Percentiles rank a stretch among this genome's conserved stretches.
These are phyloP conservation scores for Exophiala bonariae DNA, from an alignment of 2,329 filamentous ascomycete genomes.

Conservation along the genomic window DNA sequence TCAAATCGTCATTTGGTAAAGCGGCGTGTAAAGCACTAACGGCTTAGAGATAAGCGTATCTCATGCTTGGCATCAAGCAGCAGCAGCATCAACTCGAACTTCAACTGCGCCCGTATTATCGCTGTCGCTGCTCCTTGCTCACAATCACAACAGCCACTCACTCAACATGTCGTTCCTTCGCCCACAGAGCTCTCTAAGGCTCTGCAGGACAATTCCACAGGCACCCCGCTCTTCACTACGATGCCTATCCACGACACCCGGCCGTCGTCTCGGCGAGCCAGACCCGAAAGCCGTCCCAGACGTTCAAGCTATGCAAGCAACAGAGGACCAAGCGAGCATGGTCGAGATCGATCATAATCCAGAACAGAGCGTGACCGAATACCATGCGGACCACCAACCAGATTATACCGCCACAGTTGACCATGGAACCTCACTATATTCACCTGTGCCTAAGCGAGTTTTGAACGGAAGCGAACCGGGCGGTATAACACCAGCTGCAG, in stretches of 20 bases:
- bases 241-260: slow-evolving; percentile 56
- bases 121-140: neutral
- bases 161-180: slow-evolving; percentile 67
- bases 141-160: neutral
- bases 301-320: slow-evolving; percentile 40
- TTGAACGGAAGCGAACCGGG: slow-evolving; percentile 87
- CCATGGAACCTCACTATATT: slow-evolving; percentile 87
- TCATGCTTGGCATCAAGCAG: too few species aligned
- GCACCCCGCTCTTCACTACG: slow-evolving; percentile 33
- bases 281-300: slow-evolving; percentile 45
- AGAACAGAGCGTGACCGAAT: slow-evolving; percentile 49
- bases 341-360: slow-evolving; percentile 38
- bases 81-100: too few species aligned
- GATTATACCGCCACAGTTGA: slow-evolving; percentile 81
- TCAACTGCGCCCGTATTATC: too few species aligned
- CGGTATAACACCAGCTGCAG: slow-evolving; percentile 73
- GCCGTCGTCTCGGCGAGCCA: slow-evolving; percentile 23
- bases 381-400: slow-evolving; percentile 66
- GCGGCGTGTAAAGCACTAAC: too few species aligned
- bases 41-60: too few species aligned
- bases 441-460: slow-evolving; percentile 82
- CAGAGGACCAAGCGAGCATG: slow-evolving; percentile 42
- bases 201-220: slow-evolving; percentile 30
- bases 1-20: too few species aligned
- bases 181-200: slow-evolving; percentile 39